Evolutionary conservation across 768 basidiomycete genomes (phyloP), one percentile per base, ranked within the genome.

Genomic region (Phylloporus rhodoxanthus): DNA sequence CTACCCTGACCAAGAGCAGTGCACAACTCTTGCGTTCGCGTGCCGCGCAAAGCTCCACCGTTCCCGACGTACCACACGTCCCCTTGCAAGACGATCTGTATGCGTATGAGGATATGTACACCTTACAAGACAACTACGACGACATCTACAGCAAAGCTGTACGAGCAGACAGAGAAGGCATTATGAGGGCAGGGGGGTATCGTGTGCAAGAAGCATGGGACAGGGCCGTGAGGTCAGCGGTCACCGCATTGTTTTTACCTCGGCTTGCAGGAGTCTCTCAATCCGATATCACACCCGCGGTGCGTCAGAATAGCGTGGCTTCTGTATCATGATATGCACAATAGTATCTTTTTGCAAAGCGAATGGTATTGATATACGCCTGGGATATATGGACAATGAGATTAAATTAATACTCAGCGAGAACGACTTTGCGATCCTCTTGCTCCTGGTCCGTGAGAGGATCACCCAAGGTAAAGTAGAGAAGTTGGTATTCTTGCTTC

Each of bases 171-270:
- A 69, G 80, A 49, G 87, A 87, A 53, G 86, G 85, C 13, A 81
- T 85, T 56, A 87, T 86, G 84, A 74, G 84, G 37, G 90, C 81
- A 19, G 91, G 90, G 8, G 91, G 91, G 8, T 94, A 91, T 63
- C 74, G 70, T 54, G 73, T 89, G 4, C 82, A 87, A 53, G 87
- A 93, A 63, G 88, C 85, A 38, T 93, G 91, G 91, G 85, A 86
- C 58, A 75, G 91, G 47, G 89, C 88, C 11, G 63, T 94, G 49
- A 71, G 85, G 50, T 80, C 66, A 55, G 84, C 87, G 5, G 83
- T 92, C 20, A 82, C 82, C 32, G 87, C 80, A 1, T 64, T 93
- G 53, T 87, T 88, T 53, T 60, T 88, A 28, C 60, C 72, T 29
- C 81, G 84, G 1, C 63, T 77, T 29, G 62, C 66, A 34, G 77